Percentiles rank a stretch among this genome's conserved stretches.
These are phyloP conservation scores for Geosmithia flava DNA, from an alignment of 2,329 filamentous ascomycete species.

Conservation along the genomic window DNA sequence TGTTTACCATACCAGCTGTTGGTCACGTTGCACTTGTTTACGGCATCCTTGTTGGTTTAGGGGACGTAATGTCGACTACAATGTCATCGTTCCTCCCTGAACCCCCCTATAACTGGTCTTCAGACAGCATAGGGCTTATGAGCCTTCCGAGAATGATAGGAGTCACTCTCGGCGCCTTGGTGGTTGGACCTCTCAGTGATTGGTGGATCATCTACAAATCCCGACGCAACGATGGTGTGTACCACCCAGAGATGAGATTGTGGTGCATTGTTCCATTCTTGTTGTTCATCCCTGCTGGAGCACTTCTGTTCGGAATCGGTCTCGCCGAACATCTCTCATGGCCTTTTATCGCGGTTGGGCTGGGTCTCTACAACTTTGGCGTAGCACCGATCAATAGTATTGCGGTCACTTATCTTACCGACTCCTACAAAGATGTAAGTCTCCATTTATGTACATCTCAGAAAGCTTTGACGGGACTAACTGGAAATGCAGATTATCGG, in stretches of 20 bases:
- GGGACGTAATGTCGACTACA: too few relatives aligned
- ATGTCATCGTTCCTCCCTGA: too few relatives aligned
- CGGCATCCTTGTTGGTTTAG: too few relatives aligned
- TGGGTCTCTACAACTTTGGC: conserved; percentile 22
- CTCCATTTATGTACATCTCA: too few relatives aligned
- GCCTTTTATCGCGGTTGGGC: conserved; percentile 18
- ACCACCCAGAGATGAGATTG: conserved; percentile 30
- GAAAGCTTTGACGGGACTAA: background rate
- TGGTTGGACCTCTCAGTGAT: conserved; percentile 21
- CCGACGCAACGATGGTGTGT: conserved; percentile 22
- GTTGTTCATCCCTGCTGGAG: too few relatives aligned
- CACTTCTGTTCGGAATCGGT: too few relatives aligned
- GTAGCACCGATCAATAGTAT: conserved; percentile 16
- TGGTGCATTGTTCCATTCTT: conserved; percentile 11
- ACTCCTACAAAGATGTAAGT: conserved; percentile 21
- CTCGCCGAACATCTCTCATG: too few relatives aligned
- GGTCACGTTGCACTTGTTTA: too few relatives aligned
- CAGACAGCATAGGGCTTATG: conserved; percentile 23
- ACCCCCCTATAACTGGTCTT: conserved; percentile 22
- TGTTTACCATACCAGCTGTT: too few relatives aligned
- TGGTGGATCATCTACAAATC: conserved; percentile 19
- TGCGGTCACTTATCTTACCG: conserved; percentile 23
- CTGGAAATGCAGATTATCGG: conserved; percentile 24
- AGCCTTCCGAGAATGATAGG: conserved; percentile 26
- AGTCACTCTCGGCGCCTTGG: conserved; percentile 16